Percentiles rank a stretch among this genome's conserved stretches.
These are phyloP conservation scores for Talaromyces stipitatus DNA, from an alignment of 495 filamentous ascomycete species.

Conservation along the genomic window DNA sequence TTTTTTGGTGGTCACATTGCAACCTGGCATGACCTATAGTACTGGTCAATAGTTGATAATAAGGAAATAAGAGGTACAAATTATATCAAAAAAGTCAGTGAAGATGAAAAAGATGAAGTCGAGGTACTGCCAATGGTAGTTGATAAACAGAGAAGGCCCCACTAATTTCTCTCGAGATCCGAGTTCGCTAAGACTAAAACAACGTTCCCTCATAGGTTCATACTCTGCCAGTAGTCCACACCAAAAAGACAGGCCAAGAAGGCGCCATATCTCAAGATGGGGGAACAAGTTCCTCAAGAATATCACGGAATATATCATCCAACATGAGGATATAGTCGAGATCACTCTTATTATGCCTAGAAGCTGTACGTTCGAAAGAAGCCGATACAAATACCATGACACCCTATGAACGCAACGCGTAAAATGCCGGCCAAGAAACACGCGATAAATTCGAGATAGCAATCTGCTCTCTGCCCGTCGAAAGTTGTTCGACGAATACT, in stretches of 20 bases:
- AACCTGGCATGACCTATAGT: neutral
- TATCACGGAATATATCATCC: neutral
- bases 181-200: no score
- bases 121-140: neutral
- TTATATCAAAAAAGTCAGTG: neutral
- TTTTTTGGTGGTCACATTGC: neutral
- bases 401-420: neutral
- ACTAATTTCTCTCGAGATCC: neutral
- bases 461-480: constrained; percentile 26
- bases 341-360: neutral
- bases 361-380: neutral
- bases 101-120: neutral
- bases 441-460: constrained; percentile 19
- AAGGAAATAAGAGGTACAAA: neutral
- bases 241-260: neutral
- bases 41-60: neutral
- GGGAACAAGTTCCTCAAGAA: neutral
- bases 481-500: constrained; percentile 17
- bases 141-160: neutral
- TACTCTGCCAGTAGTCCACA: no score
- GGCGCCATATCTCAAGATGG: neutral
- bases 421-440: constrained; percentile 1
- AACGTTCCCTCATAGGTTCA: no score
- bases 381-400: neutral
- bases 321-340: neutral